Evolutionary conservation across 139 green algal genomes (phyloP), one percentile per base, ranked within the genome.

Genomic region (Micractinium conductrix): DNA sequence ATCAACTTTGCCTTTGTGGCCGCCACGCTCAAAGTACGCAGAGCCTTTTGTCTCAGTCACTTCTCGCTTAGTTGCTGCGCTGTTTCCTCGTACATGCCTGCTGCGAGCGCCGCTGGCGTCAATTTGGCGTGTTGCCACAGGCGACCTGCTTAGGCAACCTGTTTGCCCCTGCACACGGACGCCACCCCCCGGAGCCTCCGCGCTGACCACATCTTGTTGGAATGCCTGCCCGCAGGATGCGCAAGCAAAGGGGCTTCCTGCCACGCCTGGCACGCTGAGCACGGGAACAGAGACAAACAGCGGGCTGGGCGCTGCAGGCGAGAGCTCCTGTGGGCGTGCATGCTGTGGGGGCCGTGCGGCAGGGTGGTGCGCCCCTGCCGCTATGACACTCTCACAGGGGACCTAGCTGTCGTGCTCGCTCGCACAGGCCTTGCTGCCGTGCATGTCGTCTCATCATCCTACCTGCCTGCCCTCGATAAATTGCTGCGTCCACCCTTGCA

Each of bases 1-100:
- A 90, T 93, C 81, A 98, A 99, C 88, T 98, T 98, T 82, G 88
- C 89, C 81, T 91, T 98, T 85, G 90, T 99, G 53, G 86, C 93
- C 35, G 62, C 80, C 33, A 89, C 94, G 9, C 82, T 98, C 60
- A 89, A 87, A 58, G 76, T 48, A 42, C 1, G 75, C 48, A 62
- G 8, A 24, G 8, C 8, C 2, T 9, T 10, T 58, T 10, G 8
- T 62, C 19, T 14, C 6, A 16, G 53, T 62, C 2, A 62, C 53
- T 14, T 9, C 6, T 2, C 53, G 6, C 2, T 4, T 58, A 14
- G 48, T 58, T 58, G 48, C 48, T 10, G 48, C 48, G 48, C 14
- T 10, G 48, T 22, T 58, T 14, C 48, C 48, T 58, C 12, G 48
- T 10, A 58, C 48, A 58, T 58, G 48, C 12, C 48, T 58, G 14